Percentiles rank a stretch among this genome's conserved stretches.
Evolutionary conservation across 2,329 filamentous ascomycete species (phyloP).

Genomic region (Aspergillus pseudoviridinutans): DNA sequence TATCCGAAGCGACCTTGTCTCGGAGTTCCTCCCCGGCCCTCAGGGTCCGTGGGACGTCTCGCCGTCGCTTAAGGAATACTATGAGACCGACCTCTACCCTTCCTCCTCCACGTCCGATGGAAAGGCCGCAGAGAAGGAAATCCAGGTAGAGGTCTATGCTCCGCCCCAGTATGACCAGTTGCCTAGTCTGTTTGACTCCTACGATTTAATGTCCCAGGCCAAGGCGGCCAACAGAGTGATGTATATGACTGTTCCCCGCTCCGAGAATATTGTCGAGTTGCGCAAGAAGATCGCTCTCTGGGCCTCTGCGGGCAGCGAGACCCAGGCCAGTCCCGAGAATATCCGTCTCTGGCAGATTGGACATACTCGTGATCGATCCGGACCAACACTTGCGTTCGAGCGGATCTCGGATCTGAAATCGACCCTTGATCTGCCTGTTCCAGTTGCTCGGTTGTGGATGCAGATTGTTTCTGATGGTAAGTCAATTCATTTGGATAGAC

Average conservation of each 20-base stretch:
- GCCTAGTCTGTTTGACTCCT: constrained; percentile 40
- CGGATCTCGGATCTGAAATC: constrained; percentile 30
- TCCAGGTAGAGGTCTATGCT: constrained; percentile 41
- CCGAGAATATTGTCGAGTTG: constrained; percentile 33
- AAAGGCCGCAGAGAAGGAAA: constrained; percentile 15
- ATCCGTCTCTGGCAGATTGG: constrained; percentile 41
- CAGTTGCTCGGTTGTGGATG: constrained; percentile 36
- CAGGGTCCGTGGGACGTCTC: constrained; percentile 48
- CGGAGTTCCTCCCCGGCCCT: constrained; percentile 39
- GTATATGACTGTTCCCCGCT: constrained; percentile 33
- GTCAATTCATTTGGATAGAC: background rate
- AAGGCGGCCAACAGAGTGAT: constrained; percentile 32
- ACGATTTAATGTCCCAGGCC: constrained; percentile 40
- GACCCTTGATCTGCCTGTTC: constrained; percentile 24
- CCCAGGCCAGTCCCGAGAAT: constrained; percentile 25
- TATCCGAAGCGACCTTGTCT: constrained; percentile 48
- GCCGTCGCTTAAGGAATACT: constrained; percentile 38
- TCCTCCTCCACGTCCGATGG: constrained; percentile 7
- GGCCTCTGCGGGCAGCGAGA: constrained; percentile 23
- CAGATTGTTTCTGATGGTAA: constrained; percentile 35
- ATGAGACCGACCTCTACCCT: constrained; percentile 27
- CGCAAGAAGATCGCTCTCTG: constrained; percentile 34
- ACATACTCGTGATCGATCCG: constrained; percentile 28
- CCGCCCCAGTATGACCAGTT: constrained; percentile 31
- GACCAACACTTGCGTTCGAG: constrained; percentile 32